A percentile compares a stretch with the other conserved stretches of the same genome.
Conservation (phyloP, 768 basidiomycete species). For the Suillus lakei region DNA sequence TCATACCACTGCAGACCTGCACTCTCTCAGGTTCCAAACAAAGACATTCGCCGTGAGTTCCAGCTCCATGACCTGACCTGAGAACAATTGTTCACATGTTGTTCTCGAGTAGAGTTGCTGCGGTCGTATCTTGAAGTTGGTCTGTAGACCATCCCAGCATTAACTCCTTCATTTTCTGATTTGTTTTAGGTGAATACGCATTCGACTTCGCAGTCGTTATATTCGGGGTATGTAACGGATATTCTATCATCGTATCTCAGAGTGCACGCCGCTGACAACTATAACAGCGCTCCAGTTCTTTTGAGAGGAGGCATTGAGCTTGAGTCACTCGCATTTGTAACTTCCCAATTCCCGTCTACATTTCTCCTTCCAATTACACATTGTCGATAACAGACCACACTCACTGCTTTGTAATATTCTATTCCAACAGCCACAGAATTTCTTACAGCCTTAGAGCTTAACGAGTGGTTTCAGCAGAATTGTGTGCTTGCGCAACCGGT, state of each 20-base stretch:
- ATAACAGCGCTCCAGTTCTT: constrained; percentile 69
- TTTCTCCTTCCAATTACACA: constrained; percentile 6
- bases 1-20: constrained; percentile 57
- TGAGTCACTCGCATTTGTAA: not conserved
- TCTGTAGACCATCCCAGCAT: constrained; percentile 35
- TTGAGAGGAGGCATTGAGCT: constrained; percentile 54
- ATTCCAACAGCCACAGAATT: not conserved
- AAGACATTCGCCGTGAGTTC: constrained; percentile 82
- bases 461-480: not conserved
- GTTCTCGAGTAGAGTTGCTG: constrained; percentile 57
- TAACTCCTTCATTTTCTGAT: not conserved
- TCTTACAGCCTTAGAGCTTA: not conserved
- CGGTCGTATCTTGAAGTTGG: constrained; percentile 82
- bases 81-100: not conserved
- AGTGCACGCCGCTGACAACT: constrained; percentile 10
- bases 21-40: constrained; percentile 79
- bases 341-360: not conserved
- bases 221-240: constrained; percentile 60
- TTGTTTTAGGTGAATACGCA: constrained; percentile 72
- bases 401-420: constrained; percentile 4
- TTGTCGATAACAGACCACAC: constrained; percentile 2
- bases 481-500: not conserved
- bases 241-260: constrained; percentile 2
- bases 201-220: constrained; percentile 89
- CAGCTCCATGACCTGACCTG: not conserved